phyloP scores from a whole-genome alignment of 176 grass and related monocot genomes.

The Triticum dicoccoides region DNA sequence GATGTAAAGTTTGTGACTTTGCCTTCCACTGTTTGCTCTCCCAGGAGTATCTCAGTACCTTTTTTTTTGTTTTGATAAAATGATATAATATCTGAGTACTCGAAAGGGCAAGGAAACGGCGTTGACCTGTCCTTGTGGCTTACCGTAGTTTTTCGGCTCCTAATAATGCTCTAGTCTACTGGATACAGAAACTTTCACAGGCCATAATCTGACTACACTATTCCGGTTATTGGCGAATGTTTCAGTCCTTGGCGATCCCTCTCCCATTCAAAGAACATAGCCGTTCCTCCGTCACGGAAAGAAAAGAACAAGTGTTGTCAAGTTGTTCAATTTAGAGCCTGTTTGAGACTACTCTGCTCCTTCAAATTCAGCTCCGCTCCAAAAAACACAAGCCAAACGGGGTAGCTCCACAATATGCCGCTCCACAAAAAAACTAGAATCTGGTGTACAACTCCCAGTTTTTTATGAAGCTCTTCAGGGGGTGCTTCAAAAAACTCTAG shows the following conservation, averaged over 20 bases:
- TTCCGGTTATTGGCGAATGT: not conserved
- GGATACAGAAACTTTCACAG: not conserved
- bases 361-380: no score
- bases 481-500: no score
- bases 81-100: not conserved
- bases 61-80: no score
- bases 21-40: no score
- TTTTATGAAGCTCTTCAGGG: no score
- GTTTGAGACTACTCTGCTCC: no score
- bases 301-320: not conserved
- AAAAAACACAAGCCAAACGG: no score
- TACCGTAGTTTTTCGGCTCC: not conserved
- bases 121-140: not conserved
- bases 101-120: not conserved
- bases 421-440: no score
- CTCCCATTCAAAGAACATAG: not conserved
- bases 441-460: no score
- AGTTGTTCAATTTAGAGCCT: not conserved
- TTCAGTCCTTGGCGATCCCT: not conserved
- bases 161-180: not conserved
- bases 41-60: no score
- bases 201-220: not conserved
- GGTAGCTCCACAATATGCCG: no score
- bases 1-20: no score
- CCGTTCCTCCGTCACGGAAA: not conserved